A percentile compares a stretch with the other conserved stretches of the same genome.
phyloP scores from a whole-genome alignment of 495 filamentous ascomycete genomes.

The Pseudevernia furfuracea region DNA sequence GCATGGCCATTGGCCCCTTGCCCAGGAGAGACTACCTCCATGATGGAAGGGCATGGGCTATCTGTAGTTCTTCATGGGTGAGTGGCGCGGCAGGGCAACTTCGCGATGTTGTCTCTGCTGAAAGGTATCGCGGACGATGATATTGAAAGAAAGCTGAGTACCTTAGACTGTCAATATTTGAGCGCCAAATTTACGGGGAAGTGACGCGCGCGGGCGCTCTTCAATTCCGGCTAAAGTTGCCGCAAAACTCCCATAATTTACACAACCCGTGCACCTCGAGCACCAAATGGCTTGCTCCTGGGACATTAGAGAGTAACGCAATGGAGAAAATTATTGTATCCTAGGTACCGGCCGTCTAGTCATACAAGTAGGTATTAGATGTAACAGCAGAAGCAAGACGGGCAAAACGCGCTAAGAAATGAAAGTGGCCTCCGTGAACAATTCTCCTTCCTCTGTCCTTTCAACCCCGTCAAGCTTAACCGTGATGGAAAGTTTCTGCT shows the following conservation, averaged over 20 bases:
- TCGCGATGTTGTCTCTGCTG: background rate
- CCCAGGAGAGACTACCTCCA: constrained; percentile 47
- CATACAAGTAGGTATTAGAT: constrained; percentile 7
- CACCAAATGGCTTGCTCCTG: background rate
- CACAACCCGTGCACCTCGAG: too few relatives aligned
- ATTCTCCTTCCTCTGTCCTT: constrained; percentile 61
- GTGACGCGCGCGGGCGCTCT: constrained; percentile 1
- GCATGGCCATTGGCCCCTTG: constrained; percentile 42
- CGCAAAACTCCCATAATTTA: too few relatives aligned
- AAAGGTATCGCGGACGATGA: constrained; percentile 1
- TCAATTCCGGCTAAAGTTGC: background rate
- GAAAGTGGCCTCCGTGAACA: constrained; percentile 87
- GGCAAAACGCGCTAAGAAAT: constrained; percentile 51
- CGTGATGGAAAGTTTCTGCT: constrained; percentile 60
- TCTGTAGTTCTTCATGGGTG: constrained; percentile 15
- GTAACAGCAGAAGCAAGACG: background rate
- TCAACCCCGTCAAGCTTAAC: constrained; percentile 75
- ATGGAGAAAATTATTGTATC: background rate
- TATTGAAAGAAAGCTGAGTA: too few relatives aligned
- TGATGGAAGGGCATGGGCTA: constrained; percentile 27
- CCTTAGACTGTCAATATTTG: background rate
- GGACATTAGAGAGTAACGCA: background rate
- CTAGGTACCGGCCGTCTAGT: constrained; percentile 10
- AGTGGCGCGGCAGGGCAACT: constrained; percentile 14
- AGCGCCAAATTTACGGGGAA: background rate